Base-by-base conservation (phyloP, 306 rosid species). In the Dalbergia cochinchinensis region DNA sequence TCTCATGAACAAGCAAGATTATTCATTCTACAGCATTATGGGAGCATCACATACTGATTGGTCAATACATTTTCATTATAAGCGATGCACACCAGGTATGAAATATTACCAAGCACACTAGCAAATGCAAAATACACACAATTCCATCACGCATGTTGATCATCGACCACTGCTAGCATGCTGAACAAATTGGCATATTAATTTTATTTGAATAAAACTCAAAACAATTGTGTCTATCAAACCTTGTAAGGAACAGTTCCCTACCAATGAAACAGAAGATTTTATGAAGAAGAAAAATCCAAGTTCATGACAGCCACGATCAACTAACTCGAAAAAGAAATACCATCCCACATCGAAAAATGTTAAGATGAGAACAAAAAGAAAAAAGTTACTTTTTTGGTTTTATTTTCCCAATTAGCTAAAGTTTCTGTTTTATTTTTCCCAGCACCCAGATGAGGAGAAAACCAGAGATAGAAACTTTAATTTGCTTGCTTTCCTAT, bases 251-350 rank as follows among this genome's bases (percentile, higher is more conserved):
- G 63, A 65, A 79, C 77, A 65, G 76, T 66, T 76, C 82, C 69
- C 80, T 35, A 50, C 80, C 84, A 80, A 83, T 86, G 83, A 59
- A 86, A 86, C 89, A 86, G 86, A 82, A 73, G 59, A 65, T 58
- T 42, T 51, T 51, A 18, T 18, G 58, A 13, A 15, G 19, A 70
- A 65, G 20, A 16, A 47, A 55, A 74, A 50, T 37, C 64, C 6
- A 19, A 47, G 70, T 35, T 51, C 47, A 9, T 10, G 2, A 31
- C 42, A 51, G 20, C 53, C 41, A 69, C 54, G 22, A 55, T 26
- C 51, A 18, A 74, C 77, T 67, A 74, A 26, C 44, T 8, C 31
- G 39, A 4, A n/a, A 18, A 45, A 14, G 7, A 5, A 35, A 51
- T 18, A 41, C 74, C 57, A 78, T 57, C 8, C 65, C 48, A 39